phyloP scores from a whole-genome alignment of 169 alveolate species.

The Eimeria nieschulzi region DNA sequence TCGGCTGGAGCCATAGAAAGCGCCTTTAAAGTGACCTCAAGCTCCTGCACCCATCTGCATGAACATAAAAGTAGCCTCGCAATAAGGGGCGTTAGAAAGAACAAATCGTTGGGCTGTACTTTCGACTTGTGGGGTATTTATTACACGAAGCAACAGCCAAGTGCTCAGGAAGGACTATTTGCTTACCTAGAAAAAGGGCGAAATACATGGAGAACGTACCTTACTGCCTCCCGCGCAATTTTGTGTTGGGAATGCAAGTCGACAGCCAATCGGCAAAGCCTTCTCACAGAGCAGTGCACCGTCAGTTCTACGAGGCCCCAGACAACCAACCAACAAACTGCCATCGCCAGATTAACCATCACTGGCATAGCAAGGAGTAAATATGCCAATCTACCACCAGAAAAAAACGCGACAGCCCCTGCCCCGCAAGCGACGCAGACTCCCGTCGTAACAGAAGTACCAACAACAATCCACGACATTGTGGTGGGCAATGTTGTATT shows the following conservation, averaged over 20 bases:
- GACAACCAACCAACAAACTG: constrained; percentile 27
- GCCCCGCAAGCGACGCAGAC: too few species aligned
- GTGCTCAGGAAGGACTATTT: not conserved
- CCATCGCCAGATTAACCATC: not conserved
- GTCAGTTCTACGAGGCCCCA: constrained; percentile 16
- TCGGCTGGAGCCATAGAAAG: not conserved
- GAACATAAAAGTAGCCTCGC: not conserved
- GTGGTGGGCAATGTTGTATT: too few species aligned
- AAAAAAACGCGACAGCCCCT: not conserved
- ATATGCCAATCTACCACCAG: not conserved
- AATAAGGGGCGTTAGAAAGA: not conserved
- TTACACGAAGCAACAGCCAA: not conserved
- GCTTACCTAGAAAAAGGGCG: not conserved
- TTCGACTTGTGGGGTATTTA: not conserved
- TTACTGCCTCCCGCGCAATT: constrained; percentile 24
- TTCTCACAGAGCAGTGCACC: not conserved
- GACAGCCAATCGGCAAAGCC: constrained; percentile 17
- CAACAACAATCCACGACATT: too few species aligned
- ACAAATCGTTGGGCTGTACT: not conserved
- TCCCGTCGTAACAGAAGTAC: too few species aligned
- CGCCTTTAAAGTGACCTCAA: constrained; percentile 35
- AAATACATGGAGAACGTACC: not conserved
- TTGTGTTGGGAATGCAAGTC: constrained; percentile 40
- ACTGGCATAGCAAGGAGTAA: not conserved
- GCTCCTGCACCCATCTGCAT: constrained; percentile 55